A percentile compares a stretch with the other conserved stretches of the same genome.
These are phyloP conservation scores for Kwoniella shivajii DNA, from an alignment of 1,284 basidiomycete species.

Conservation along the genomic window DNA sequence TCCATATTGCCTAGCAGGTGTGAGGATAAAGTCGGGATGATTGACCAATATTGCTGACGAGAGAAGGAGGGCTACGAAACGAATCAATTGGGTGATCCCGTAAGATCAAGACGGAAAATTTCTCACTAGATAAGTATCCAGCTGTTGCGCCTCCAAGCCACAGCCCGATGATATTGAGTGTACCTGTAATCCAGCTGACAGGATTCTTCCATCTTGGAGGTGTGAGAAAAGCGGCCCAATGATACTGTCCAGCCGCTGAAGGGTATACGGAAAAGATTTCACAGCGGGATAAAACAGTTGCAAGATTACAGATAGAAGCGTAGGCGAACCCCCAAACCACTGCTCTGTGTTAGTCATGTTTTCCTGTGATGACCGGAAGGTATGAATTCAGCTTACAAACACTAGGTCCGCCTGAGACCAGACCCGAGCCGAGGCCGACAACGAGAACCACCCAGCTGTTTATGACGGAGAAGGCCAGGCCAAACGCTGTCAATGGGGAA, in stretches of 20 bases:
- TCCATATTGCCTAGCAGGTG: constrained; percentile 21
- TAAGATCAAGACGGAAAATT: neutral
- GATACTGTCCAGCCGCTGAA: constrained; percentile 45
- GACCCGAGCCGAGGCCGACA: constrained; percentile 15
- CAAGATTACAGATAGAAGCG: constrained; percentile 17
- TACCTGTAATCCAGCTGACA: constrained; percentile 22
- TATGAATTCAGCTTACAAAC: constrained; percentile 8
- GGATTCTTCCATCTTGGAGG: constrained; percentile 19
- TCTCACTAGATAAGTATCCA: constrained; percentile 23
- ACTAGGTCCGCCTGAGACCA: constrained; percentile 24
- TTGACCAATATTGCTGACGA: constrained; percentile 1
- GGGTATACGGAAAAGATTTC: constrained; percentile 41
- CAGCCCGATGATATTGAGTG: constrained; percentile 20
- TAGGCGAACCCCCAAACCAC: constrained; percentile 26
- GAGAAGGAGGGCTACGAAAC: constrained; percentile 5
- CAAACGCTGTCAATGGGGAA: constrained; percentile 3
- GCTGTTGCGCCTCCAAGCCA: constrained; percentile 20
- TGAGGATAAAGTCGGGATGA: constrained; percentile 1
- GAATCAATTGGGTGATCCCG: constrained; percentile 7
- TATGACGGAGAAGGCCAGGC: constrained; percentile 21
- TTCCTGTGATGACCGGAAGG: no score
- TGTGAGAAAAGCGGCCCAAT: constrained; percentile 39
- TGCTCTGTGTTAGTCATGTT: neutral
- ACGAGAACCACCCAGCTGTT: constrained; percentile 26
- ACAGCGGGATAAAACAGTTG: constrained; percentile 16